phyloP scores from a whole-genome alignment of 352 stramenopile genomes.

The Phytophthora pinifolia region DNA sequence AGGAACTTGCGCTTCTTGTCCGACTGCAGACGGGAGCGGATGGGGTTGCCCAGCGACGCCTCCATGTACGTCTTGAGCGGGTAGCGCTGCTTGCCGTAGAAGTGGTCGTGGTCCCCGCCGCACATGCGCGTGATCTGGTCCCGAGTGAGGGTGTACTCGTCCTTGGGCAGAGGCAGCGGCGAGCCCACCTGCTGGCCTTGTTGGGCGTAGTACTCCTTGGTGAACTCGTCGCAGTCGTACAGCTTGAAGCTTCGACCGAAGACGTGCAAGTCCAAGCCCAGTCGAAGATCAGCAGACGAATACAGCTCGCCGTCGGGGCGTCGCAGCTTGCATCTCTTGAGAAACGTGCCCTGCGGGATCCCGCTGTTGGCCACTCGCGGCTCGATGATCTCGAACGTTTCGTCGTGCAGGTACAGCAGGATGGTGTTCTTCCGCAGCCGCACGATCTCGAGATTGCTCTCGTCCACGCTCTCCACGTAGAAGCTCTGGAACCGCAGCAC shows the following conservation, averaged over 20 bases:
- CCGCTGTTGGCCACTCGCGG: conserved; percentile 78
- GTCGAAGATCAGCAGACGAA: conserved; percentile 46
- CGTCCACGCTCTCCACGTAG: conserved; percentile 82
- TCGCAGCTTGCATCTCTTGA: conserved; percentile 72
- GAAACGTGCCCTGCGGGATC: conserved; percentile 85
- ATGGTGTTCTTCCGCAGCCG: conserved; percentile 75
- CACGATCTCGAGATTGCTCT: conserved; percentile 80
- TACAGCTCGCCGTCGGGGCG: conserved; percentile 64
- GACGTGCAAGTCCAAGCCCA: conserved; percentile 74
- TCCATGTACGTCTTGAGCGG: conserved; percentile 88
- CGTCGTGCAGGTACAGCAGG: conserved; percentile 82
- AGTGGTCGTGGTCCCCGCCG: conserved; percentile 64
- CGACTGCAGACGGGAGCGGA: conserved; percentile 58
- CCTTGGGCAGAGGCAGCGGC: conserved; percentile 67
- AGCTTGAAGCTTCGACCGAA: conserved; percentile 80
- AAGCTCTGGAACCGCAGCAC: conserved; percentile 87
- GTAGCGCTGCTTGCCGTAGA: conserved; percentile 77
- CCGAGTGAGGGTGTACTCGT: conserved; percentile 79
- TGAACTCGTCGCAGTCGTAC: conserved; percentile 78
- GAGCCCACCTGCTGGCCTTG: conserved; percentile 44
- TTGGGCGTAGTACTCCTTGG: conserved; percentile 56
- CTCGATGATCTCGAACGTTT: conserved; percentile 91
- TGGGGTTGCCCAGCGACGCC: conserved; percentile 73
- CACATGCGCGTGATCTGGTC: conserved; percentile 80
- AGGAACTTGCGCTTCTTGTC: conserved; percentile 88